phyloP scores from a whole-genome alignment of 169 alveolate species.

The Plasmodium cynomolgi region DNA sequence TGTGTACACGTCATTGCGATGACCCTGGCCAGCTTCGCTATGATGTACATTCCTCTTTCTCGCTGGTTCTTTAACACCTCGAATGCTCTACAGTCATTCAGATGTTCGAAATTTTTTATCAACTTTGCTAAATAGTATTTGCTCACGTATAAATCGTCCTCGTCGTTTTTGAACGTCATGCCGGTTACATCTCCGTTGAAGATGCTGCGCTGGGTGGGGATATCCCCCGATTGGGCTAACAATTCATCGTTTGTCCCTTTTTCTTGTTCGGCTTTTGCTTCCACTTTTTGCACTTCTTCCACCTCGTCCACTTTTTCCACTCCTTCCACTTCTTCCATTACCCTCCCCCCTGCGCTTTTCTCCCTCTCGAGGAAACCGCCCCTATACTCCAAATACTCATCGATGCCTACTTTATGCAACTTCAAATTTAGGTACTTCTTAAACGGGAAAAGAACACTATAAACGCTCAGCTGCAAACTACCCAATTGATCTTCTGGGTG shows the following conservation, averaged over 20 bases:
- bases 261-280: background rate
- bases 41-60: slow-evolving; percentile 93
- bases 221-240: background rate
- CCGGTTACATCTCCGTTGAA: slow-evolving; percentile 24
- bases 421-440: slow-evolving; percentile 57
- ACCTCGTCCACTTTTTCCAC: background rate
- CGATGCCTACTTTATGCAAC: slow-evolving; percentile 3
- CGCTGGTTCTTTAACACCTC: slow-evolving; percentile 92
- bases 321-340: background rate
- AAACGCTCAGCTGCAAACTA: slow-evolving; percentile 43
- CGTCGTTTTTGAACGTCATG: background rate
- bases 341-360: background rate
- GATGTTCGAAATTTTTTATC: slow-evolving; percentile 74
- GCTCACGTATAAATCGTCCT: slow-evolving; percentile 33
- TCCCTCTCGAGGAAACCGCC: background rate
- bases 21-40: slow-evolving; percentile 92
- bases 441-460: slow-evolving; percentile 54
- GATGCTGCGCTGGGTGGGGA: background rate
- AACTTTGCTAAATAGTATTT: slow-evolving; percentile 67
- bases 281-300: background rate
- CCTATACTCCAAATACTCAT: slow-evolving; percentile 6
- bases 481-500: slow-evolving; percentile 46
- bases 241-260: background rate
- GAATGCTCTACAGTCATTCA: slow-evolving; percentile 91
- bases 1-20: slow-evolving; percentile 97